Evolutionary conservation across 2,329 filamentous ascomycete genomes (phyloP).

Genomic region (Sarocladium strictum): DNA sequence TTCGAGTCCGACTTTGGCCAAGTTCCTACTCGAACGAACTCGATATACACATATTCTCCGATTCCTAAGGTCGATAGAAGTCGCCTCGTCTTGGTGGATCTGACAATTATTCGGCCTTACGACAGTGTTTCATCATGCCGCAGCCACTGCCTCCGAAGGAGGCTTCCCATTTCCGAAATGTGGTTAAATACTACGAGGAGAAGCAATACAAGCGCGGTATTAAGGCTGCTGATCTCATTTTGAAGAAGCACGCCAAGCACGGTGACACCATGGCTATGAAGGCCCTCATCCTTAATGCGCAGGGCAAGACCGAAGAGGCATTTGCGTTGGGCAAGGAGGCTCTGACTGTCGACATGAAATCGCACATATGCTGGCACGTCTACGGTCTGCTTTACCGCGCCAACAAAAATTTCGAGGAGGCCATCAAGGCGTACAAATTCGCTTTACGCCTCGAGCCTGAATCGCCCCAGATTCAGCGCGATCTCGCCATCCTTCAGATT

Average conservation of each 20-base stretch:
- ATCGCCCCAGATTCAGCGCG: conserved; percentile 86
- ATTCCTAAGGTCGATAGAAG: not conserved
- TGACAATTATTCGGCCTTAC: not conserved
- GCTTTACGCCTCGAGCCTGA: conserved; percentile 91
- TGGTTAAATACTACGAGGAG: conserved; percentile 94
- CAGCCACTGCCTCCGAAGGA: conserved; percentile 80
- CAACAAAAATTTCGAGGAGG: conserved; percentile 97
- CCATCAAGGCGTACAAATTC: conserved; percentile 98
- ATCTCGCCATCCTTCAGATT: conserved; percentile 86
- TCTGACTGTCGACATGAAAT: conserved; percentile 95
- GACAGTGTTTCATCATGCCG: conserved; percentile 48
- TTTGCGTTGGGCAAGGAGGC: conserved; percentile 90
- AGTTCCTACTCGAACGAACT: too few relatives aligned
- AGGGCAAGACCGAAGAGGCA: conserved; percentile 88
- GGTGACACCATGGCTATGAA: conserved; percentile 99
- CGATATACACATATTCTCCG: too few relatives aligned
- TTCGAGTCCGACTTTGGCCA: not conserved
- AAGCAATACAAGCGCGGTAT: conserved; percentile 96
- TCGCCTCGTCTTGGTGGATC: not conserved
- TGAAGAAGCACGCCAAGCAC: conserved; percentile 91
- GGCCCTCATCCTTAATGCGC: conserved; percentile 88
- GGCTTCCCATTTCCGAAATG: conserved; percentile 84
- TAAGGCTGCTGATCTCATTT: conserved; percentile 93
- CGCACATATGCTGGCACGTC: conserved; percentile 98
- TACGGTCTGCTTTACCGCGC: conserved; percentile 91